Base-by-base conservation (phyloP, 192 early-diverging fungal species). In the Backusella macrospora region DNA sequence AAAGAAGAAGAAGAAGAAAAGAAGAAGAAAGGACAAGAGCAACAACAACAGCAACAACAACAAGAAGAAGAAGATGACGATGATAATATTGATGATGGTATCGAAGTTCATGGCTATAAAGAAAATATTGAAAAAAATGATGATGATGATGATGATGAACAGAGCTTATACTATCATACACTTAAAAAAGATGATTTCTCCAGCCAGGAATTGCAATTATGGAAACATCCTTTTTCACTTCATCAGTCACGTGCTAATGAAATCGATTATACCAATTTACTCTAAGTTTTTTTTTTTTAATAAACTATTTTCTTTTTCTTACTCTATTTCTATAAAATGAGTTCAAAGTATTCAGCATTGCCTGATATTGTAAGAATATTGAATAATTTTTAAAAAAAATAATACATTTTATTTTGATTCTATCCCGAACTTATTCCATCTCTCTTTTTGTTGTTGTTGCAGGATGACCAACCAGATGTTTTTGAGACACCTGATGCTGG, bases 381-480 rank as follows among this genome's bases (percentile, higher is more conserved):
- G 29, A 34, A 21, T 18, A 39, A 12, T 18, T 18, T 23, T n/a
- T n/a, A n/a, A n/a, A n/a, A n/a, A n/a, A 1, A 4, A 15, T 21
- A 40, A 42, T 21, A 16, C 10, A 9, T 21, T 7, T 42, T 66
- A 18, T 12, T 66, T 66, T 16, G 7, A 21, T 45, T 10, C 12
- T n/a, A 12, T 68, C 44, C 46, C 15, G 26, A 29, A 68, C 18
- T 15, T 13, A 9, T 46, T 34, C 26, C 43, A 23, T 44, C 39
- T 42, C 8, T 47, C 18, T 23, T 16, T 14, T 15, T 23, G 12
- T 23, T 7, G 18, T 34, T 14, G 18, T 18, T 49, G 23, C 76
- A 90, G 89, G 89, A 90, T 72, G 86, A 87, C 65, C 88, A 90
- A 78, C 93, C 91, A 59, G 95, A 95, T 87, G 92, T 97, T 65